These are phyloP conservation scores for Arthrobotrys conoides DNA, from an alignment of 2,329 filamentous ascomycete genomes.

Conservation along the genomic window DNA sequence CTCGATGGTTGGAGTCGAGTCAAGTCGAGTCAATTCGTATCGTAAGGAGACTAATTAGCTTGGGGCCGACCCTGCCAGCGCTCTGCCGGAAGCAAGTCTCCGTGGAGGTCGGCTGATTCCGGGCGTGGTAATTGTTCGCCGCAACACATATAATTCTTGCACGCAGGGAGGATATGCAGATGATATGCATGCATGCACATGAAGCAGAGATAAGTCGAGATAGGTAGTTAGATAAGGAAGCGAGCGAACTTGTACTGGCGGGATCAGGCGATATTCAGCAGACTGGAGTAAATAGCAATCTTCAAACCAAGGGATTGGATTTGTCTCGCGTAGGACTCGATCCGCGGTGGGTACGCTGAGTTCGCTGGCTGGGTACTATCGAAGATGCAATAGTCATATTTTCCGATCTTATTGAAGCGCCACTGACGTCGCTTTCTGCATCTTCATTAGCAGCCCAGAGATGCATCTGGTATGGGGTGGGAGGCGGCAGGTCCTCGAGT, in stretches of 20 bases:
- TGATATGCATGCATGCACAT: background rate
- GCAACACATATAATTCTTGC: conserved; percentile 32
- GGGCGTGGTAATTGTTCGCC: conserved; percentile 35
- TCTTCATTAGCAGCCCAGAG: conserved; percentile 7
- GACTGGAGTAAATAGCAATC: background rate
- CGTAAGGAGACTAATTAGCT: background rate
- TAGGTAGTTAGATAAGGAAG: background rate
- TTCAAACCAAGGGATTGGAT: conserved; percentile 29
- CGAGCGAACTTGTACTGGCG: background rate
- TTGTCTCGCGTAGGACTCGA: conserved; percentile 21
- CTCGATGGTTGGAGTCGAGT: conserved; percentile 28
- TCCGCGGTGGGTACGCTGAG: background rate
- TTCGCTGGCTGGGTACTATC: conserved; percentile 15
- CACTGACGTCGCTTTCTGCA: conserved; percentile 15
- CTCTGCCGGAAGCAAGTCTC: conserved; percentile 21
- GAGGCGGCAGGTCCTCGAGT: conserved; percentile 2
- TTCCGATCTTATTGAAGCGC: conserved; percentile 24
- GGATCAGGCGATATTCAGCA: conserved; percentile 12
- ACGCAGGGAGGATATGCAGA: background rate
- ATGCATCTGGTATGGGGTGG: conserved; percentile 11
- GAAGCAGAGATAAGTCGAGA: background rate
- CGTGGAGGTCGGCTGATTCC: conserved; percentile 59
- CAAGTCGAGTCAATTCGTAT: background rate
- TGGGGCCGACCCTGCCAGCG: conserved; percentile 1
- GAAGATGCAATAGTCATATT: conserved; percentile 29